Base-by-base conservation (phyloP, 805 yeast species). In the Yarrowia sp. region DNA sequence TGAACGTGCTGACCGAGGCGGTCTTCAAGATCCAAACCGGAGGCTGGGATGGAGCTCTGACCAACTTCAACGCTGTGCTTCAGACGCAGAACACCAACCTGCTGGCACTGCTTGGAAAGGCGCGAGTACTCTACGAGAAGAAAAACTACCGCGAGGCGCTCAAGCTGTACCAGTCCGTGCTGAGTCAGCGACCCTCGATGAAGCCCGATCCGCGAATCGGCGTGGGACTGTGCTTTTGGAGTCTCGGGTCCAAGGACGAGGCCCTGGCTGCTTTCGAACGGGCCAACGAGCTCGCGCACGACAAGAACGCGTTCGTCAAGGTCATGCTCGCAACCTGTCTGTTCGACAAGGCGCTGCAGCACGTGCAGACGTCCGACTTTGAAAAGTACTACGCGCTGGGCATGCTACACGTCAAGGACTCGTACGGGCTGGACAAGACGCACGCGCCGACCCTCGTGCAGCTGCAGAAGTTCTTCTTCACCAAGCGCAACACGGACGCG, bases 151-250 rank as follows among this genome's bases (percentile, higher is more conserved):
- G 80, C 22, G 84, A 81, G 6, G 91, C 97, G 14, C 80, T 94
- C 68, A 86, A 86, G 71, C 72, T 88, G 31, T 94, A 89, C 74
- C 99, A 94, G 77, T 88, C 87, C 66, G 85, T 88, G 7, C 77
- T 94, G 66, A 80, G 86, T 32, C 78, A 85, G 55, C 86, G 90
- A 65, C 97, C 97, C 1, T 56, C 65, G 21, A 71, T 87, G 35
- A 76, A 87, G 67, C 97, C 98, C 4, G 97, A 93, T 75, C 96
- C 97, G 18, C 80, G 99, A 73, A 81, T 94, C 64, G 99, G 98
- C 27, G 84, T 93, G 64, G 99, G 99, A 33, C 76, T 94, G 66
- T 92, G 97, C 73, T 93, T 86, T 71, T 94, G 97, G 97, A 83
- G 83, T 64, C 76, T 94, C 65, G 87, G 87, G 59, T 96, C 90